phyloP scores from a whole-genome alignment of 805 yeast genomes.

The Kluyveromyces nonfermentans region DNA sequence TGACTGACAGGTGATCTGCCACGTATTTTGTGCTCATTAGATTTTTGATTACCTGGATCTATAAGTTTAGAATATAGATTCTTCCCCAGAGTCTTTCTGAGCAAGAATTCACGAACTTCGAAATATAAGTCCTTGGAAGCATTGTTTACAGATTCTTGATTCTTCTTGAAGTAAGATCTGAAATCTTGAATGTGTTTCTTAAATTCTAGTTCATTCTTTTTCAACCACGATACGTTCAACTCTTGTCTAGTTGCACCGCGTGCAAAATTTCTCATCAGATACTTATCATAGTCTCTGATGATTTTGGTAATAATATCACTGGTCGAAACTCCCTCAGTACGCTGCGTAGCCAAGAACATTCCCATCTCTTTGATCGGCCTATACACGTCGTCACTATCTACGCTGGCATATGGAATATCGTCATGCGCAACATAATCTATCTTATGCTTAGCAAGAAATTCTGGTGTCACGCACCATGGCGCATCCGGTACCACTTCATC shows the following conservation, averaged over 20 bases:
- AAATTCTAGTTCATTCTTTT: constrained; percentile 91
- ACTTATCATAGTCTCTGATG: constrained; percentile 92
- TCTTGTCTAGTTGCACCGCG: constrained; percentile 97
- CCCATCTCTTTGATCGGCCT: constrained; percentile 86
- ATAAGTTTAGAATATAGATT: constrained; percentile 24
- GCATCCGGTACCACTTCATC: constrained; percentile 93
- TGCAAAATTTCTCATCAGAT: constrained; percentile 92
- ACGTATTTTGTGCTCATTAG: constrained; percentile 25
- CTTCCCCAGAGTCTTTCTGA: constrained; percentile 27
- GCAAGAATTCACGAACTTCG: constrained; percentile 67
- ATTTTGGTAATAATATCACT: constrained; percentile 93
- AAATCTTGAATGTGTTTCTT: constrained; percentile 85
- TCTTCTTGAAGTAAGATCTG: constrained; percentile 73
- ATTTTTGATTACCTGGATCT: constrained; percentile 40
- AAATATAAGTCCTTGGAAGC: constrained; percentile 77
- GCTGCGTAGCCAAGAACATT: constrained; percentile 85
- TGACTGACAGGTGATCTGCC: constrained; percentile 28
- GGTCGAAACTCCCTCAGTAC: constrained; percentile 94
- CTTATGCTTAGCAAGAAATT: constrained; percentile 64
- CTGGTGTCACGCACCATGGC: constrained; percentile 90
- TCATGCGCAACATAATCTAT: constrained; percentile 98
- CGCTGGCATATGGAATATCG: constrained; percentile 87
- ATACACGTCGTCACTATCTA: constrained; percentile 87
- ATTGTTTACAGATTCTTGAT: constrained; percentile 56
- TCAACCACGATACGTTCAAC: constrained; percentile 92